phyloP scores from a whole-genome alignment of 352 stramenopile species.

The Phytophthora uliginosa region DNA sequence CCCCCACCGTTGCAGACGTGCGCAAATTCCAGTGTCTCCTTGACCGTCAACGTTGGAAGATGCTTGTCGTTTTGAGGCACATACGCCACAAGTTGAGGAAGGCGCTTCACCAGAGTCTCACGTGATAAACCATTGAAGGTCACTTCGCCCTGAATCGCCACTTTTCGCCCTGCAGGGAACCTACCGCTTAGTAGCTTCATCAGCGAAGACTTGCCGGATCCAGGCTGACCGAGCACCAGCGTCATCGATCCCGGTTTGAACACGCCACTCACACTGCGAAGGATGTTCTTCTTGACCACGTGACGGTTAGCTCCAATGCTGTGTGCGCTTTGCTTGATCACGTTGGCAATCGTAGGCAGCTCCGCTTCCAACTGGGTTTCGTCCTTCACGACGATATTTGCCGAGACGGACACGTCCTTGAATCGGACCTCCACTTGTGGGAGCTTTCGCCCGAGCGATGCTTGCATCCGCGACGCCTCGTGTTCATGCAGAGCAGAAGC shows the following conservation, averaged over 20 bases:
- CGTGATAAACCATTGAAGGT: slow-evolving; percentile 37
- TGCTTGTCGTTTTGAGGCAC: slow-evolving; percentile 75
- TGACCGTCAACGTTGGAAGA: slow-evolving; percentile 46
- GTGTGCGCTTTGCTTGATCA: slow-evolving; percentile 25
- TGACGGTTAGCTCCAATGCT: slow-evolving; percentile 23
- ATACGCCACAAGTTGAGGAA: slow-evolving; percentile 41
- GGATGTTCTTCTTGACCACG: slow-evolving; percentile 43
- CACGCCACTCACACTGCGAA: slow-evolving; percentile 39
- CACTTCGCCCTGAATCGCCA: slow-evolving; percentile 22
- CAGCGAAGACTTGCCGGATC: slow-evolving; percentile 31
- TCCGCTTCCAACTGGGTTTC: slow-evolving; percentile 28
- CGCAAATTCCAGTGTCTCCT: slow-evolving; percentile 62
- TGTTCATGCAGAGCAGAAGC: slow-evolving; percentile 32
- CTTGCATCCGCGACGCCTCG: slow-evolving; percentile 27
- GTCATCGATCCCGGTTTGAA: slow-evolving; percentile 36
- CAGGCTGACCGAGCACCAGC: slow-evolving; percentile 27
- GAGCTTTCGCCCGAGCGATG: slow-evolving; percentile 27
- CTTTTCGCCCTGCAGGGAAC: slow-evolving; percentile 30
- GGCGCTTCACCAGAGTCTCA: slow-evolving; percentile 6
- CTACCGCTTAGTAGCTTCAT: slow-evolving; percentile 43
- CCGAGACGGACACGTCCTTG: slow-evolving; percentile 42
- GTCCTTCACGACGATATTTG: slow-evolving; percentile 33
- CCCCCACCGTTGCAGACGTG: slow-evolving; percentile 42
- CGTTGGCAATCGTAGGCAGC: slow-evolving; percentile 48
- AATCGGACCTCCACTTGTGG: slow-evolving; percentile 57